Percentiles rank a stretch among this genome's conserved stretches.
Evolutionary conservation across 2,329 filamentous ascomycete species (phyloP).

Genomic region (Trichoderma harzianum): DNA sequence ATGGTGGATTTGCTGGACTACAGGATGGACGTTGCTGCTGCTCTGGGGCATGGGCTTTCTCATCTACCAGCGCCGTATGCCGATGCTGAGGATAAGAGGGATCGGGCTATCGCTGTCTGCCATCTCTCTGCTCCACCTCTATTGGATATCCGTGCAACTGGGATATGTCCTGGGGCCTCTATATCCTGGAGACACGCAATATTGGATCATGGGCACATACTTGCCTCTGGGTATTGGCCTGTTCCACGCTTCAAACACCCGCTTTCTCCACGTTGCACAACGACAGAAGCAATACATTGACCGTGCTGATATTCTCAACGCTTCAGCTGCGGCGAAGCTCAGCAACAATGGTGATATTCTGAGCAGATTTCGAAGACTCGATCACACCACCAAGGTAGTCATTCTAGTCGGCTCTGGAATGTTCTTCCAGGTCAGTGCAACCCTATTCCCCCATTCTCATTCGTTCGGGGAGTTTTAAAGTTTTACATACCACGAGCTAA

Average conservation of each 20-base stretch:
- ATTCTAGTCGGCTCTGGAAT: constrained; percentile 52
- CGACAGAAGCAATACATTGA: constrained; percentile 40
- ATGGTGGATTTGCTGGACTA: constrained; percentile 34
- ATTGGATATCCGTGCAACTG: constrained; percentile 40
- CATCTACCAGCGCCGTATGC: constrained; percentile 33
- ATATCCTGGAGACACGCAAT: constrained; percentile 51
- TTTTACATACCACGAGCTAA: background rate
- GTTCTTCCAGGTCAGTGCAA: constrained; percentile 47
- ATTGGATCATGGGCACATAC: constrained; percentile 63
- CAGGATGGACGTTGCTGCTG: constrained; percentile 35
- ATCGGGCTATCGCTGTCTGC: constrained; percentile 39
- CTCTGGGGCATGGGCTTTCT: constrained; percentile 39
- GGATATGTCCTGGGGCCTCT: constrained; percentile 36
- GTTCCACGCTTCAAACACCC: constrained; percentile 61
- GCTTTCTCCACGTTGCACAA: constrained; percentile 56
- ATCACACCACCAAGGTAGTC: constrained; percentile 45
- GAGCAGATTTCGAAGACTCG: constrained; percentile 33
- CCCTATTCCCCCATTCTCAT: background rate
- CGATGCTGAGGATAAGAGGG: constrained; percentile 39
- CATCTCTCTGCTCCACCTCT: constrained; percentile 39
- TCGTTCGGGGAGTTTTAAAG: background rate
- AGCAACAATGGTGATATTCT: constrained; percentile 24
- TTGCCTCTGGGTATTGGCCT: constrained; percentile 62
- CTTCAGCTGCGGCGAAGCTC: constrained; percentile 18
- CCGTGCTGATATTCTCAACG: background rate